Evolutionary conservation across 306 rosid species (phyloP), one percentile per base, ranked within the genome.

Genomic region (Parietaria judaica): DNA sequence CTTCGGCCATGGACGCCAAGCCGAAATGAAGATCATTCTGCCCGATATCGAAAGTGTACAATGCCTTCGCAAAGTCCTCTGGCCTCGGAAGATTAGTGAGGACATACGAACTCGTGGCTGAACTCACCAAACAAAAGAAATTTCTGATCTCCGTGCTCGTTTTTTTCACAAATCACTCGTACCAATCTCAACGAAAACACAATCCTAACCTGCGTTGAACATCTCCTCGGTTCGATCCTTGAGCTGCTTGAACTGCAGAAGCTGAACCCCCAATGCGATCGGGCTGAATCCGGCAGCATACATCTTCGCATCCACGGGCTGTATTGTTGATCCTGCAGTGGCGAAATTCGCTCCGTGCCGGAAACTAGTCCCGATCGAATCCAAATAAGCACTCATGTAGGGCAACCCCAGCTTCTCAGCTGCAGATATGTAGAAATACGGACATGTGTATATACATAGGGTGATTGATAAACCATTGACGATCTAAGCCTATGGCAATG

Each of bases 241-340:
- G 69, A 70, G 63, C 56, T 70, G 74, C 56, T 70, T 60, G 51
- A 70, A 70, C 68, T 70, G 74, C 68, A 45, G 55, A 63, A 70
- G 64, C 64, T 70, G 74, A 55, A 62, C 47, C 41, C 49, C 64
- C 51, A 70, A 47, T 23, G 74, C 62, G 51, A 70, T 56, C 36
- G 74, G 74, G 37, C 74, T 70, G 34, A 70, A 70, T 47, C 74
- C 74, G 43, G 67, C 67, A 47, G 23, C 63, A 23, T 46, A 62
- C 3, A 63, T 39, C 54, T 48, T 48, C 14, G 35, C 12, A 14
- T 70, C 69, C 41, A 63, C 14, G 17, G 58, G 51, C 74, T 70
- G 69, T 54, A 70, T 70, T 16, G 74, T 63, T 11, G 74, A 70
- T 36, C 69, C 74, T 47, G 52, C 51, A 1, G 74, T 70, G 14